Evolutionary conservation across 257 asterid genomes (phyloP), one percentile per base, ranked within the genome.

Genomic region (Solanum bukasovii): DNA sequence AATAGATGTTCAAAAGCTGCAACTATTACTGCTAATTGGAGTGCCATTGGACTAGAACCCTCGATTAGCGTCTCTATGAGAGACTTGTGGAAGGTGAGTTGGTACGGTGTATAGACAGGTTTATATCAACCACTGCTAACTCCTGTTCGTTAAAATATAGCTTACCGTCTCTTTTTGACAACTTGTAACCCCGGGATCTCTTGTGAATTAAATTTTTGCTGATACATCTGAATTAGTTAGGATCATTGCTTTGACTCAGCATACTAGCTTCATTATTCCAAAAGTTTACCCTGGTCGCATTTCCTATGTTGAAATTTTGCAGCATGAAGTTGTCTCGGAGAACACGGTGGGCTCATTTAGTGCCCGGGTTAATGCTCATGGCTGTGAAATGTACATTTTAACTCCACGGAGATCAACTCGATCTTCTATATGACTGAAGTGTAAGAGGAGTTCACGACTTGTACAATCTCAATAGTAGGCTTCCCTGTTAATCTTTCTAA

Each of bases 11-110:
- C 95, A 79, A 89, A 93, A 88, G 37, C 92, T 21, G 92, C 94
- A 38, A 94, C 90, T 56, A 92, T 97, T 78, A 93, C 92, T 11
- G 98, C 94, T 68, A 44, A 84, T 59, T 97, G 99, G 99, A 73
- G 79, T 87, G 83, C 90, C 70, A 92, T 96, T 87, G 99, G 99
- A 65, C 95, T 97, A 10, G 93, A 95, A 90, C 93, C 98, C 59
- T 95, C 98, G 2, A 86, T 73, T 88, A 89, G 90, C 63, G 98
- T 96, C 84, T 96, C 99, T 33, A 38, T 97, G 49, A 94, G 90
- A 91, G 98, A 97, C 87, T 89, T 97, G 90, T 97, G 99, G 99
- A 95, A 92, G 96, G 99, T 95, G 87, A 89, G 92, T 84, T 16
- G 38, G 59, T 13, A 70, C 40, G 40, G 49, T 72, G 27, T 25